Base-by-base conservation (phyloP, 495 filamentous ascomycete genomes). In the Diplogelasinospora grovesii region DNA sequence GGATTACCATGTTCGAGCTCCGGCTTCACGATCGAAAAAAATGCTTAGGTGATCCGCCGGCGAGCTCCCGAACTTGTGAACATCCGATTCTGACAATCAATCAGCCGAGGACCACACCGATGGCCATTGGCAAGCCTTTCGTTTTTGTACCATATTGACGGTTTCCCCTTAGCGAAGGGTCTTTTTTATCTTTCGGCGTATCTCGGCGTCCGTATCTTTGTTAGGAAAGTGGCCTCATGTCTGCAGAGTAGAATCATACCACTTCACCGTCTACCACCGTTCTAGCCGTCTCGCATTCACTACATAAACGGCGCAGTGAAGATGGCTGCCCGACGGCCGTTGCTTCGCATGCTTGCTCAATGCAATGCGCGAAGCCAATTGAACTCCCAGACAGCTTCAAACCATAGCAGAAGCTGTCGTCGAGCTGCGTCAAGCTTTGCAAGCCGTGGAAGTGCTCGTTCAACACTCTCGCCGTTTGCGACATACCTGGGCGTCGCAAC, bases 211-310 rank as follows among this genome's bases (percentile, higher is more conserved):
- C 34, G 11, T 19, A 49, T 16, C 24, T 16, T 23, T 4, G 28
- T 36, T 28, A 28, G 39, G 40, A 50, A 57, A 48, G 54, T 60
- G 57, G 57, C 30, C 57, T 60, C 36, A 60, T 60, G 49, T 38
- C 36, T 35, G 43, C 43, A 37, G 44, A 18, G 29, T 22, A 38
- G 40, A 44, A 57, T 54, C 54, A 35, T 28, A 41, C 48, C 50
- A 57, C n/a, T 55, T 29, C 36, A 32, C 23, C 15, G 22, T 34
- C 35, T 10, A 25, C 48, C 42, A 32, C 7, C 25, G 27, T 40
- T 20, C 22, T 26, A 36, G 44, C 24, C 45, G 22, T 10, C 18
- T 39, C 23, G 16, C 22, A 7, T 19, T 19, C 28, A 34, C n/a
- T 40, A 39, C 34, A 41, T 46, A 49, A 36, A 33, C n/a, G n/a